Percentiles rank a stretch among this genome's conserved stretches.
phyloP scores from a whole-genome alignment of 2,329 filamentous ascomycete genomes.

The Pochonia chlamydosporia region DNA sequence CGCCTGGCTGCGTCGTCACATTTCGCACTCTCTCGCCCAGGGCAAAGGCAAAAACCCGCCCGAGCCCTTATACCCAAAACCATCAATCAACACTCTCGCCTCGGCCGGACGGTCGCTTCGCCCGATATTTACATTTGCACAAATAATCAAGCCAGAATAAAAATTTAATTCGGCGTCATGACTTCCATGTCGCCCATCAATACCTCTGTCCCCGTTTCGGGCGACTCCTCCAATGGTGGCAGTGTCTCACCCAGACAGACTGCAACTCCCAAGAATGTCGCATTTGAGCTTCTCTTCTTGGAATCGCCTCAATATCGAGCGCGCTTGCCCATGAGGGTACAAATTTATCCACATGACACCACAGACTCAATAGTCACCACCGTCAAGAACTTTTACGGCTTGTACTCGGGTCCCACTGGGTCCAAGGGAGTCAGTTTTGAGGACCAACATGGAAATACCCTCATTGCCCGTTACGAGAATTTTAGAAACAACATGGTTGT shows the following conservation, averaged over 20 bases:
- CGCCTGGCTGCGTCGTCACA: slow-evolving; percentile 18
- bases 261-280: slow-evolving; percentile 63
- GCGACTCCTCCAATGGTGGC: slow-evolving; percentile 33
- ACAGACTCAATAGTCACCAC: slow-evolving; percentile 97
- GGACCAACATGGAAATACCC: slow-evolving; percentile 78
- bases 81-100: slow-evolving; percentile 13
- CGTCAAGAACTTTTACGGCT: slow-evolving; percentile 97
- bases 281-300: slow-evolving; percentile 69
- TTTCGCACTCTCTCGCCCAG: slow-evolving; percentile 1
- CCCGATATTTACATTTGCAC: slow-evolving; percentile 11
- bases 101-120: slow-evolving; percentile 14
- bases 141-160: not conserved
- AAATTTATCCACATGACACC: slow-evolving; percentile 92
- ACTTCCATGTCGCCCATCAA: slow-evolving; percentile 41
- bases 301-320: slow-evolving; percentile 64
- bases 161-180: slow-evolving; percentile 26
- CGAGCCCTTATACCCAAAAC: slow-evolving; percentile 17
- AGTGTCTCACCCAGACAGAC: slow-evolving; percentile 42
- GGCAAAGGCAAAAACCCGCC: slow-evolving; percentile 26
- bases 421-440: slow-evolving; percentile 90
- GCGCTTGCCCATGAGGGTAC: slow-evolving; percentile 76
- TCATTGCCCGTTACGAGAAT: slow-evolving; percentile 96
- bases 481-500: slow-evolving; percentile 88
- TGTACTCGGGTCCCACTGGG: slow-evolving; percentile 69
- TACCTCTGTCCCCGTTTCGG: slow-evolving; percentile 24